Evolutionary conservation across 331 rosid species (phyloP).

Genomic region (Quercus lobata): DNA sequence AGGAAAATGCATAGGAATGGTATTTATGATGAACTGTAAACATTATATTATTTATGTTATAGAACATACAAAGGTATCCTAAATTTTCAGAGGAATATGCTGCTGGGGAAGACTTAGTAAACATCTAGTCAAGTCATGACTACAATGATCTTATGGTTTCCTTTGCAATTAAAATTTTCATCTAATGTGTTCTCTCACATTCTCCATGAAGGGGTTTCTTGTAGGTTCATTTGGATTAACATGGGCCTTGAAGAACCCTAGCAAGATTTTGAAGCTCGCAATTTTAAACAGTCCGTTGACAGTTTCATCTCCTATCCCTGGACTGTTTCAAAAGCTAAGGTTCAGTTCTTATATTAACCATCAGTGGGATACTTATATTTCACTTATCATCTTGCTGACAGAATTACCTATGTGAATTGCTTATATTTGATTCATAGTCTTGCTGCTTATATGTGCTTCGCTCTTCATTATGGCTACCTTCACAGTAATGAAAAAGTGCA

Average conservation of each 20-base stretch:
- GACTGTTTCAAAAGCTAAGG: conserved; percentile 87
- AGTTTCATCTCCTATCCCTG: conserved; percentile 79
- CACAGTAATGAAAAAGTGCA: neutral
- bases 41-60: neutral
- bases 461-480: neutral
- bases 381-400: neutral
- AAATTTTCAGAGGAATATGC: neutral
- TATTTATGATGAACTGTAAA: neutral
- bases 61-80: neutral
- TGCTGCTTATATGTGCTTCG: neutral
- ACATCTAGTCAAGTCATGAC: neutral
- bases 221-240: conserved; percentile 97
- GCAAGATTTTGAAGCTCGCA: conserved; percentile 71
- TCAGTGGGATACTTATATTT: neutral
- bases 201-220: conserved; percentile 74
- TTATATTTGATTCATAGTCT: neutral
- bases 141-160: conserved; percentile 6
- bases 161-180: neutral
- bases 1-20: conserved; percentile 11
- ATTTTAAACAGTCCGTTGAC: conserved; percentile 87
- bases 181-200: conserved; percentile 26
- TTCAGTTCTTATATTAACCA: conserved; percentile 16
- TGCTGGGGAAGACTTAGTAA: neutral
- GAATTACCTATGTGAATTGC: neutral
- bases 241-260: conserved; percentile 82